Conservation (phyloP, 768 basidiomycete species). For the Tylopilus felleus region DNA sequence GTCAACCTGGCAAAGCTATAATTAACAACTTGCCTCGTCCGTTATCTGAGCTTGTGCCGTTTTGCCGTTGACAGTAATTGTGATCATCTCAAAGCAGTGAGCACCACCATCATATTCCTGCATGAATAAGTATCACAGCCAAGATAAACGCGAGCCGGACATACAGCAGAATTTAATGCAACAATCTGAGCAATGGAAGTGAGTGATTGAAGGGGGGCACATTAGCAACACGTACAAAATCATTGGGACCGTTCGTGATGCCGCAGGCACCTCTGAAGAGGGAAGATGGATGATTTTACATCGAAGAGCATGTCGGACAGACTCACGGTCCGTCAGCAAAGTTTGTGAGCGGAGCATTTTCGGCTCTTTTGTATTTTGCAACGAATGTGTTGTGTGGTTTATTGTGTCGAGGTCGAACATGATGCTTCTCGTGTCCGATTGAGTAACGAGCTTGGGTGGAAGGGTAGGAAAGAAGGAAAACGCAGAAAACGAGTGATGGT, state of each 20-base stretch:
- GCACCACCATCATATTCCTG: slow-evolving; percentile 40
- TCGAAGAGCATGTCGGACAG: background rate
- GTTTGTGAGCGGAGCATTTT: slow-evolving; percentile 24
- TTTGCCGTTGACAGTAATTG: slow-evolving; percentile 39
- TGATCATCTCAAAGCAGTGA: slow-evolving; percentile 45
- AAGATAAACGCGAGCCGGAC: slow-evolving; percentile 5
- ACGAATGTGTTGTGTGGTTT: background rate
- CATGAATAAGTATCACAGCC: background rate
- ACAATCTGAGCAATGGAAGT: slow-evolving; percentile 36
- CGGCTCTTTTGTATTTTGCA: slow-evolving; percentile 16
- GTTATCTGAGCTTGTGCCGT: slow-evolving; percentile 40
- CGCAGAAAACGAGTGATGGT: slow-evolving; percentile 22
- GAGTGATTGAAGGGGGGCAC: background rate
- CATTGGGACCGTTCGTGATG: slow-evolving; percentile 15
- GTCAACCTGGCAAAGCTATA: background rate
- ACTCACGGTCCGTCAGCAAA: slow-evolving; percentile 27
- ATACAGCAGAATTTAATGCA: slow-evolving; percentile 40
- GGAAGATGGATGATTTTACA: background rate
- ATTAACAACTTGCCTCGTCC: slow-evolving; percentile 38
- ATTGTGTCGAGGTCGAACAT: slow-evolving; percentile 8
- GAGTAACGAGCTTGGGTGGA: slow-evolving; percentile 8
- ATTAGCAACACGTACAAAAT: slow-evolving; percentile 23
- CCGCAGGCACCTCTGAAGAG: slow-evolving; percentile 42
- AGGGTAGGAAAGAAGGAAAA: slow-evolving; percentile 16
- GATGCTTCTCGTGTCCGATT: slow-evolving; percentile 11